phyloP scores from a whole-genome alignment of 352 stramenopile species.

The Lagenidium sp. region DNA sequence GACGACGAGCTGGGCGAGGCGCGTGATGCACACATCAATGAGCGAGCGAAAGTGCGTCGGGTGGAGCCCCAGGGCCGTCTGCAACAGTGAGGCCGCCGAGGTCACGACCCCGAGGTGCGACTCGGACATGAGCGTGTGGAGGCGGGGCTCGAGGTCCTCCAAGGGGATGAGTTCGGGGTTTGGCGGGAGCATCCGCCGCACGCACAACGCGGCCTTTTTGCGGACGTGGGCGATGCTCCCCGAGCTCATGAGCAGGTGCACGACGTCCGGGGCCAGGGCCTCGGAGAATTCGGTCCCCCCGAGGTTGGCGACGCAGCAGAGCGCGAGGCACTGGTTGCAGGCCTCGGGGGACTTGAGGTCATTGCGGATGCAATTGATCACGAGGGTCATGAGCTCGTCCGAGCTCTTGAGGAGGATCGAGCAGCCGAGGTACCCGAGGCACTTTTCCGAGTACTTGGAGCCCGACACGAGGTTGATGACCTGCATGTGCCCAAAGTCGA shows the following conservation, averaged over 20 bases:
- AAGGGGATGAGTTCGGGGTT: constrained; percentile 89
- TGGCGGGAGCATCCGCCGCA: constrained; percentile 89
- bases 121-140: constrained; percentile 85
- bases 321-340: constrained; percentile 89
- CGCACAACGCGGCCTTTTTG: constrained; percentile 96
- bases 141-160: constrained; percentile 54
- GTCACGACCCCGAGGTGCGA: constrained; percentile 93
- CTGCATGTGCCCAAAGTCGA: constrained; percentile 98
- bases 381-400: constrained; percentile 83
- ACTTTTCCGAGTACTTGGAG: constrained; percentile 91
- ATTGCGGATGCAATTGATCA: constrained; percentile 96
- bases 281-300: constrained; percentile 93
- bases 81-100: constrained; percentile 86
- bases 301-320: constrained; percentile 96
- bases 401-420: constrained; percentile 92
- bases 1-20: constrained; percentile 90
- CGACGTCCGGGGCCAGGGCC: constrained; percentile 90
- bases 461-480: constrained; percentile 93
- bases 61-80: constrained; percentile 87
- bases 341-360: constrained; percentile 89
- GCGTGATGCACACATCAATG: constrained; percentile 90
- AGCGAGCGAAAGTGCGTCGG: constrained; percentile 86
- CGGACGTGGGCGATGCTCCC: constrained; percentile 90
- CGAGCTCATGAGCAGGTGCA: constrained; percentile 88
- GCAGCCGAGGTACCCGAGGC: constrained; percentile 95